Conservation (phyloP, 306 rosid genomes). For the Dicorynia guianensis region DNA sequence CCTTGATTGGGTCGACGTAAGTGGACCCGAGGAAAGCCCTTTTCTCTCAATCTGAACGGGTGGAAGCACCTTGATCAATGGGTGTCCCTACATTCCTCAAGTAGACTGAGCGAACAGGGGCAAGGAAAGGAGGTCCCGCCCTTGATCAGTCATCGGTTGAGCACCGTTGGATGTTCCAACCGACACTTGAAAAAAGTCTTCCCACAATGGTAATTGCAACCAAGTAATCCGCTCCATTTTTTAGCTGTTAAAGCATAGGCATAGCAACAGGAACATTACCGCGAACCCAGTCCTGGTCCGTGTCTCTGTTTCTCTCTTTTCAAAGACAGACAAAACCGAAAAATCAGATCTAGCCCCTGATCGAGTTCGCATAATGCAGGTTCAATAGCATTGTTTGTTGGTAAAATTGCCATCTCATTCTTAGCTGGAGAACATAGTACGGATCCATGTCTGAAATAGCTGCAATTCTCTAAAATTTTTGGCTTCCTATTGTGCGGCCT, state of each 20-base stretch:
- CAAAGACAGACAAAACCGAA: not conserved
- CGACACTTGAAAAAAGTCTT: conserved; percentile 32
- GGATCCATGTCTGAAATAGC: not conserved
- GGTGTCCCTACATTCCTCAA: not conserved
- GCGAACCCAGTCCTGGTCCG: not conserved
- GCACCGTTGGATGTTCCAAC: conserved; percentile 40
- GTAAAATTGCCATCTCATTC: conserved; percentile 34
- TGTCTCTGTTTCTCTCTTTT: not conserved
- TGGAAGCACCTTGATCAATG: not conserved
- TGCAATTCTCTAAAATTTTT: not conserved
- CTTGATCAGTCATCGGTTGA: conserved; percentile 1
- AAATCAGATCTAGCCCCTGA: conserved; percentile 44
- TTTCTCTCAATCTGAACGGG: too few species aligned
- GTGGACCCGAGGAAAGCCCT: not conserved
- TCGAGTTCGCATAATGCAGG: conserved; percentile 35
- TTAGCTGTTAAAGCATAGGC: not conserved
- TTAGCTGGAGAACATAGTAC: not conserved
- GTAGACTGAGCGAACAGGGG: not conserved
- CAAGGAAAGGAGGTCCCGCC: conserved; percentile 31
- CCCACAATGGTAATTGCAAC: not conserved
- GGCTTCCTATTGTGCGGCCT: not conserved
- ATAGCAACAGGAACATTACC: not conserved
- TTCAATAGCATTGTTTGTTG: conserved; percentile 33
- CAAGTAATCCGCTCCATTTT: not conserved
- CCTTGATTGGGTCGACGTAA: too few species aligned